Conservation (phyloP, 2,329 filamentous ascomycete genomes). For the Juglanconis juglandina region DNA sequence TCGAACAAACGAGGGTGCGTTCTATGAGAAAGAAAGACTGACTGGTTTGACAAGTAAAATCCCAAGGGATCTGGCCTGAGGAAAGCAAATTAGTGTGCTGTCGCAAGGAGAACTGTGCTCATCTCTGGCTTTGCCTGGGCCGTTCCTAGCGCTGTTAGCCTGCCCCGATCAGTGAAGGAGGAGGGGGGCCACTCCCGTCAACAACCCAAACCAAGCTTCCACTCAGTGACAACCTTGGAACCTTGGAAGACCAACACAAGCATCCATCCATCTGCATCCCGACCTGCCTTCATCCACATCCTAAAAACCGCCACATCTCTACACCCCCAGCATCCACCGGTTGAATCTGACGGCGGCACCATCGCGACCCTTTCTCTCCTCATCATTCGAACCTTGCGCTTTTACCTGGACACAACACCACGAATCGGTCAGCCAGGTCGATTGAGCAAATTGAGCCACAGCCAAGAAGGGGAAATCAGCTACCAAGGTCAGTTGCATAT, state of each 20-base stretch:
- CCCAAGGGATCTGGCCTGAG: too few species aligned
- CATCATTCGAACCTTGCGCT: neutral
- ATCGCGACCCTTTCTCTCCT: constrained; percentile 5
- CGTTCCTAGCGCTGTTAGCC: too few species aligned
- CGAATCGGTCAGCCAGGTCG: constrained; percentile 2
- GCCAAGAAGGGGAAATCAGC: constrained; percentile 15
- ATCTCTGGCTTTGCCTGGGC: too few species aligned
- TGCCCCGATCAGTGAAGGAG: too few species aligned
- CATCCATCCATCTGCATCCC: constrained; percentile 2
- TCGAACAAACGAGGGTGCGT: too few species aligned
- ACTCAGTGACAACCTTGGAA: too few species aligned
- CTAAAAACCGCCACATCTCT: constrained; percentile 15
- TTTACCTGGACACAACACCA: constrained; percentile 1
- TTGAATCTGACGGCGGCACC: constrained; percentile 7
- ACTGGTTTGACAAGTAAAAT: too few species aligned
- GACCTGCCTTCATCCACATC: constrained; percentile 18
- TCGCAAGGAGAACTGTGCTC: too few species aligned
- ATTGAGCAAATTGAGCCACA: constrained; percentile 15
- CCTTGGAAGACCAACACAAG: too few species aligned
- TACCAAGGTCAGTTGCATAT: constrained; percentile 19
- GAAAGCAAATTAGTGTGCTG: too few species aligned
- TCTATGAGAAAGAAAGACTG: too few species aligned
- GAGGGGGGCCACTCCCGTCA: neutral
- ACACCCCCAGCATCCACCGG: constrained; percentile 7
- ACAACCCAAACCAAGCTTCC: neutral